Evolutionary conservation across 257 asterid species (phyloP), one percentile per base, ranked within the genome.

Genomic region (Solanum pimpinellifolium): DNA sequence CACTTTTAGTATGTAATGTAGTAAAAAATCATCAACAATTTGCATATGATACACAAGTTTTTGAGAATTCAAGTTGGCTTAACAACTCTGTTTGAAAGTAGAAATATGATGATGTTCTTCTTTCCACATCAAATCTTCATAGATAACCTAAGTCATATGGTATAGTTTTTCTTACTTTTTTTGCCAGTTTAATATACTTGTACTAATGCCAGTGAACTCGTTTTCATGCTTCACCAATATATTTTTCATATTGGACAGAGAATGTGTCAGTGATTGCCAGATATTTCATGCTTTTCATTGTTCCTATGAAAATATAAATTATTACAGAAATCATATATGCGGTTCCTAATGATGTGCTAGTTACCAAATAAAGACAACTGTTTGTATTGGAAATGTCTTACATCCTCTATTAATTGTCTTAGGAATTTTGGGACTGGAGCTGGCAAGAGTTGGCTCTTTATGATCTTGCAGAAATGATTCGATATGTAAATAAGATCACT

Each of bases 361-460:
- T 18, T 47, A 47, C 69, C 62, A 78, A 25, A 77, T 77, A 46
- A 29, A 47, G 5, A 49, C 68, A 80, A 27, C 44, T 80, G 41
- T 47, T 80, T 80, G 29, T 47, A 27, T 47, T 29, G 68, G 44
- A 47, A 80, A 41, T 29, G 29, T 29, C 69, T 47, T 80, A 16
- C 68, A 16, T 27, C 68, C 68, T 80, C 44, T 52, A 49, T 74
- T 86, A 15, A 16, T 85, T 70, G 74, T 90, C 87, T 85, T 91
- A 96, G 99, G 93, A 96, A 46, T 97, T 97, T 86, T 97, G 99
- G 99, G 98, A 97, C 74, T 97, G 99, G 99, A 96, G 98, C 91
- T 97, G 99, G 99, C 98, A 96, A 93, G 99, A 97, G 85, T 89
- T 96, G 88, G 98, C 99, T 87, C 93, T 94, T 69, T 90, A 92